Conservation (phyloP, 345 rosid genomes). For the Corchorus olitorius region DNA sequence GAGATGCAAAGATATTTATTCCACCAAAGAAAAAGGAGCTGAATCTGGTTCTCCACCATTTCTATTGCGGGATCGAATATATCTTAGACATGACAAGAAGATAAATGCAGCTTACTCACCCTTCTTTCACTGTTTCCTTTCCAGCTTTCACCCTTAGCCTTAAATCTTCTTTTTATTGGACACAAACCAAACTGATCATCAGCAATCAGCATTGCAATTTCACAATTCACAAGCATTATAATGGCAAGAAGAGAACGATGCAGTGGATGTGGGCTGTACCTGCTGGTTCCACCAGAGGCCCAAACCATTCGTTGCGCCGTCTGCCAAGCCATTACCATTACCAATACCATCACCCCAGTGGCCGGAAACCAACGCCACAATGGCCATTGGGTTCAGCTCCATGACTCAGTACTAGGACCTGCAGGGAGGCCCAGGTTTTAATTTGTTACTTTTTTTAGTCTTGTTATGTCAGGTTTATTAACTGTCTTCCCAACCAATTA, state of each 20-base stretch:
- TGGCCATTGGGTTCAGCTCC: conserved; percentile 3
- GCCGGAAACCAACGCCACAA: not conserved
- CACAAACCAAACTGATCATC: no score
- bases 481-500: no score
- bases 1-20: not conserved
- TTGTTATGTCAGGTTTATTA: no score
- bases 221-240: not conserved
- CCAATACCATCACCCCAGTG: not conserved
- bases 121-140: not conserved
- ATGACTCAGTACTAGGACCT: not conserved
- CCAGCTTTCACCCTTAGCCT: not conserved
- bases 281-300: conserved; percentile 41
- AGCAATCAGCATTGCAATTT: not conserved
- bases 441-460: not conserved
- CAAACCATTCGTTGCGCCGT: conserved; percentile 9
- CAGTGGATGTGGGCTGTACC: conserved; percentile 47
- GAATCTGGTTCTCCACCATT: conserved; percentile 32
- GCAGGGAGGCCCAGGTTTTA: not conserved
- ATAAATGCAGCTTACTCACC: not conserved
- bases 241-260: conserved; percentile 57
- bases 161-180: not conserved
- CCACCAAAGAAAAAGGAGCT: conserved; percentile 4
- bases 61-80: conserved; percentile 9
- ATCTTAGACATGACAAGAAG: not conserved
- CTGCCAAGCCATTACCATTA: conserved; percentile 10